Evolutionary conservation across 1,284 basidiomycete genomes (phyloP).

Genomic region (Pyrrhoderma lamaoense): DNA sequence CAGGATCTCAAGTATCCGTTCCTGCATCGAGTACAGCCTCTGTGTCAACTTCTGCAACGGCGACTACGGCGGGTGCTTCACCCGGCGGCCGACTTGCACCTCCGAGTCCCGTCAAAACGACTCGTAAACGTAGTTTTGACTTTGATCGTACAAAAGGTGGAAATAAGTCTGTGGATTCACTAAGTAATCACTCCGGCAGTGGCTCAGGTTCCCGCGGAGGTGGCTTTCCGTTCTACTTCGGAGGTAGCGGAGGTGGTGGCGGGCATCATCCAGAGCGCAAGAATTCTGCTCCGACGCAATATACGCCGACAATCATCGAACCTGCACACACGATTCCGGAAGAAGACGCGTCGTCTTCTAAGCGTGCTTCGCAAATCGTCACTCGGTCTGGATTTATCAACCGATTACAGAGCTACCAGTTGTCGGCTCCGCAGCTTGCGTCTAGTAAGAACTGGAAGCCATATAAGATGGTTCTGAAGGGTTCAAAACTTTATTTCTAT

Average conservation of each 20-base stretch:
- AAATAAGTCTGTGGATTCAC: slow-evolving; percentile 12
- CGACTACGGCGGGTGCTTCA: background rate
- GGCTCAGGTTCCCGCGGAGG: slow-evolving; percentile 30
- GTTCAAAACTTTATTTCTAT: slow-evolving; percentile 75
- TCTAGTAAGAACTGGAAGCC: slow-evolving; percentile 70
- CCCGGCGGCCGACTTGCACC: slow-evolving; percentile 5
- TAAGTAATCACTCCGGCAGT: slow-evolving; percentile 19
- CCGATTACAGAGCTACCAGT: slow-evolving; percentile 47
- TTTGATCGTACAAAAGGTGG: slow-evolving; percentile 10
- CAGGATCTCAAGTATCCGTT: slow-evolving; percentile 9
- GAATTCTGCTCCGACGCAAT: slow-evolving; percentile 12
- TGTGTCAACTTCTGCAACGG: background rate
- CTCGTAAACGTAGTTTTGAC: slow-evolving; percentile 16
- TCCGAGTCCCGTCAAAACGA: slow-evolving; percentile 8
- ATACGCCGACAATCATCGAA: slow-evolving; percentile 42
- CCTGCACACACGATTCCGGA: slow-evolving; percentile 26
- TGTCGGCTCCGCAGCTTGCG: slow-evolving; percentile 28
- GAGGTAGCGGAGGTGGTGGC: slow-evolving; percentile 13
- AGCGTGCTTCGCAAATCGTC: slow-evolving; percentile 69
- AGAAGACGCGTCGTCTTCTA: slow-evolving; percentile 26
- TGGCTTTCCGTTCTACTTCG: slow-evolving; percentile 31
- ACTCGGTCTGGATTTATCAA: slow-evolving; percentile 70
- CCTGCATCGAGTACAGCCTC: background rate
- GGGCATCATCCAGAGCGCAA: slow-evolving; percentile 14
- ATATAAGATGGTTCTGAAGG: slow-evolving; percentile 73